These are phyloP conservation scores for Psilocybe azurescens DNA, from an alignment of 768 basidiomycete species.

Conservation along the genomic window DNA sequence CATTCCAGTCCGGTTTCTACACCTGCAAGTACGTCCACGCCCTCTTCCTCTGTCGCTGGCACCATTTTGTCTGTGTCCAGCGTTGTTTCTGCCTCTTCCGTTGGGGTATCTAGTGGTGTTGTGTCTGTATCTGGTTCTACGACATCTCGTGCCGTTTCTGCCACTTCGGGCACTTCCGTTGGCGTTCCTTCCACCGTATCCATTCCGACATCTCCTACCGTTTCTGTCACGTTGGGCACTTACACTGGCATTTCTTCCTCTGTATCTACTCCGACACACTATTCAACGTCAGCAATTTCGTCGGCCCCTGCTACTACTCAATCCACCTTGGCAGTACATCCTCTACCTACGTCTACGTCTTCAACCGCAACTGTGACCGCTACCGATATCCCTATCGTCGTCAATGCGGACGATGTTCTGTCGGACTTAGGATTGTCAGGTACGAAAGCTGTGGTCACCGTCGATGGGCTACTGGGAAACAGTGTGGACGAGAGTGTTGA, in stretches of 20 bases:
- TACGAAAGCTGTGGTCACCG: conserved; percentile 18
- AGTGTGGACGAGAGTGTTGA: conserved; percentile 23
- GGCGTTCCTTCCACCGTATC: background rate
- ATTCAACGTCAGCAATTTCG: background rate
- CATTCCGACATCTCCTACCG: background rate
- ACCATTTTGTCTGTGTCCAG: background rate
- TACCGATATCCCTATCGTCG: conserved; percentile 25
- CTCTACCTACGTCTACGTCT: background rate
- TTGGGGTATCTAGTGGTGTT: background rate
- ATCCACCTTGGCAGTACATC: background rate
- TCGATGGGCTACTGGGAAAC: conserved; percentile 28
- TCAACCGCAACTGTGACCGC: background rate
- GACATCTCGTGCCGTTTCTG: background rate
- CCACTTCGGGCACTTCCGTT: background rate
- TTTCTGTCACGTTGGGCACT: background rate
- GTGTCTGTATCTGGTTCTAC: background rate
- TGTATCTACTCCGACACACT: background rate
- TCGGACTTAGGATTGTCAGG: conserved; percentile 22
- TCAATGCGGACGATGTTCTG: conserved; percentile 30
- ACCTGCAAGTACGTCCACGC: background rate
- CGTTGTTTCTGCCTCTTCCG: background rate
- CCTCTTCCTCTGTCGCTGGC: background rate
- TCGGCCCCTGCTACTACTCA: background rate
- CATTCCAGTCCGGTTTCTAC: background rate
- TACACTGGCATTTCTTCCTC: background rate